These are phyloP conservation scores for Lophiotrema nucula DNA, from an alignment of 495 filamentous ascomycete genomes.

Conservation along the genomic window DNA sequence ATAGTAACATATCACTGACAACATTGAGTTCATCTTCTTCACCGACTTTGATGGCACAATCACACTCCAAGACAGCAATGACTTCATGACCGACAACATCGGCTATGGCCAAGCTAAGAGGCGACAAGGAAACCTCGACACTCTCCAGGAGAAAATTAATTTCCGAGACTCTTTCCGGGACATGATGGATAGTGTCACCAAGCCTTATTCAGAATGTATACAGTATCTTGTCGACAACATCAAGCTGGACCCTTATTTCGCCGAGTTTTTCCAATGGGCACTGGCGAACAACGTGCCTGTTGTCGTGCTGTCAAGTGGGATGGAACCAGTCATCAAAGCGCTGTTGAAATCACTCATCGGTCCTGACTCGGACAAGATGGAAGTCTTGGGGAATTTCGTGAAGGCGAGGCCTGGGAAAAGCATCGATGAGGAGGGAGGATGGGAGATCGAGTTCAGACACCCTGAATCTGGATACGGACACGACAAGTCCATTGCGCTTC, in stretches of 20 bases:
- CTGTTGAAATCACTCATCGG: constrained; percentile 77
- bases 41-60: constrained; percentile 98
- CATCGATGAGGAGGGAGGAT: constrained; percentile 74
- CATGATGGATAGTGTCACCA: constrained; percentile 81
- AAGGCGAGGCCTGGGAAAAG: constrained; percentile 64
- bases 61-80: constrained; percentile 88
- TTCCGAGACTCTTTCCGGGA: constrained; percentile 84
- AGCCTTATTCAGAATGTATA: constrained; percentile 78
- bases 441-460: constrained; percentile 69
- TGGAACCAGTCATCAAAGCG: constrained; percentile 86
- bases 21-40: constrained; percentile 82
- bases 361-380: constrained; percentile 65
- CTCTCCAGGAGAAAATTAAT: constrained; percentile 61
- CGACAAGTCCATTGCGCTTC: constrained; percentile 87
- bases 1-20: constrained; percentile 5
- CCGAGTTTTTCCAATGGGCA: constrained; percentile 80
- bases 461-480: constrained; percentile 70
- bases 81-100: constrained; percentile 88
- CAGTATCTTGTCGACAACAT: constrained; percentile 73
- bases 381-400: constrained; percentile 84
- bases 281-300: constrained; percentile 80
- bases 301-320: constrained; percentile 85
- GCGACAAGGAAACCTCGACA: constrained; percentile 63
- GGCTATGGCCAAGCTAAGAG: constrained; percentile 73
- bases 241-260: constrained; percentile 81